Conservation (phyloP, 257 asterid species). For the Knoxia roxburghii region DNA sequence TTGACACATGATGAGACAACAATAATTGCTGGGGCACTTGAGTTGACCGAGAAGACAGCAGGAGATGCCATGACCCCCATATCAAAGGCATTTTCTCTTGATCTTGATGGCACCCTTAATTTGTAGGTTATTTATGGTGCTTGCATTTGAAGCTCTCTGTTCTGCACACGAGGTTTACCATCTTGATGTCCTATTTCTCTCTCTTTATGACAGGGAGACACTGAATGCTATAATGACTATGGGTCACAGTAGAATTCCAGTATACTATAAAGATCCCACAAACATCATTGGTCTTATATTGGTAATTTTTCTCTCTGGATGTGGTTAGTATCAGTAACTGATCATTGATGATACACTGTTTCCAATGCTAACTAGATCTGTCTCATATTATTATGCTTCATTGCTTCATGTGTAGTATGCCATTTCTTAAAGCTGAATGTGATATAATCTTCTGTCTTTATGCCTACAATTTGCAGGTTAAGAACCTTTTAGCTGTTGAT, state of each 20-base stretch:
- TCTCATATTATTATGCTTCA: background rate
- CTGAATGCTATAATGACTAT: conserved; percentile 88
- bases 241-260: conserved; percentile 97
- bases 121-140: conserved; percentile 55
- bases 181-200: conserved; percentile 5
- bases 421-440: background rate
- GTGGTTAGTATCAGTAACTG: background rate
- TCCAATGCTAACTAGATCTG: background rate
- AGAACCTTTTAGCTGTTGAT: conserved; percentile 86
- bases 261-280: conserved; percentile 60
- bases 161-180: conserved; percentile 3
- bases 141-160: conserved; percentile 12
- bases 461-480: conserved; percentile 50
- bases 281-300: conserved; percentile 88
- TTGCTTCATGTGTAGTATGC: conserved; percentile 1
- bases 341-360: background rate
- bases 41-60: conserved; percentile 86
- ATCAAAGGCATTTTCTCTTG: conserved; percentile 93
- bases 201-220: conserved; percentile 60
- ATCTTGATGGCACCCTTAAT: conserved; percentile 76
- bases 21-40: conserved; percentile 92
- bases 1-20: conserved; percentile 98
- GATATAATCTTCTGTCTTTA: background rate
- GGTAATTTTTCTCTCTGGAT: conserved; percentile 38
- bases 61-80: conserved; percentile 98